Evolutionary conservation across 108 stramenopile species (phyloP), one percentile per base, ranked within the genome.

Genomic region (Cyclotella sp.): DNA sequence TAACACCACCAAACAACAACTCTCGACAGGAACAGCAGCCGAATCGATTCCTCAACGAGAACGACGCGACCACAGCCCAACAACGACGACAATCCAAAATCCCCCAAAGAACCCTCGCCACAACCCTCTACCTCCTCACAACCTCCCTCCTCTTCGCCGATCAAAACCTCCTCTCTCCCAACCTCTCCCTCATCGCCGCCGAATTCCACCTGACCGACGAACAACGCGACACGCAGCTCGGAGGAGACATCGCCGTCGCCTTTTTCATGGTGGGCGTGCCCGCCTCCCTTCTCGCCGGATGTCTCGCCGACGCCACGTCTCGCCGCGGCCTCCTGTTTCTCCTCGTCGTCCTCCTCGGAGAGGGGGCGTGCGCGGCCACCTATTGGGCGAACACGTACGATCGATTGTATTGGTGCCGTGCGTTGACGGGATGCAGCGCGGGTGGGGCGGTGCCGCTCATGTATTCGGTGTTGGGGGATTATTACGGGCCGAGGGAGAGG

Each of bases 151-250:
- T 97, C 21, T 93, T 86, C 78, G 91, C 94, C 13, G 96, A 97
- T 77, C 93, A 93, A 70, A 95, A 95, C 66, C 73, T 97, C 19
- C 85, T 97, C 77, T 59, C 93, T 26, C 96, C 96, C 16, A 95
- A 97, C 42, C 55, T 70, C 54, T 57, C 69, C 40, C 83, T 78
- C 21, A 90, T 91, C 26, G 92, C 95, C 11, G 64, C 88, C 0
- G 95, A 96, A 41, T 96, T 96, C 52, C 84, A 85, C 10, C 87
- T 96, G 57, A 46, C 68, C n/a, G 84, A 88, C 47, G 70, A 78
- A 12, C 84, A 94, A 79, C 87, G 95, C 8, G 95, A 96, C 70
- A 73, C 59, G 43, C 90, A 91, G 46, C 83, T 96, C 0, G 95
- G 95, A 22, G 95, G 95, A 16, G 82, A 88, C 39, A 92, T 96